Base-by-base conservation (phyloP, 202 grass and related monocot genomes). In the Setaria italica region DNA sequence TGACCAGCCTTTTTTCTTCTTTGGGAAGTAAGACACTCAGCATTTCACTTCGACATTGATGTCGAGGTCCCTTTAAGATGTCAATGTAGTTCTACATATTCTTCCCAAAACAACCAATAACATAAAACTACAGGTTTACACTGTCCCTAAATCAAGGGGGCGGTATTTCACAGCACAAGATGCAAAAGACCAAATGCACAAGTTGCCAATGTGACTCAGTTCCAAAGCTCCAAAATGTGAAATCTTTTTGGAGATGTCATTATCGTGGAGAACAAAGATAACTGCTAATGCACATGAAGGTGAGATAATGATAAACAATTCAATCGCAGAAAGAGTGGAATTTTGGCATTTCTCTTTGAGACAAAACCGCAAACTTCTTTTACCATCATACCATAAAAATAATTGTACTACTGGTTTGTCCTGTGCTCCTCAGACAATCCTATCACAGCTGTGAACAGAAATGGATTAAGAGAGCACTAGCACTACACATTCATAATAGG, bases 211-310 rank as follows among this genome's bases (percentile, higher is more conserved):
- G 32, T 33, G 45, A 35, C 35, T 47, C 35, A 29, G 43, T 53
- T 71, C 65, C 46, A 79, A 62, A 39, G 8, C 3, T 70, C 10
- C n/a, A 70, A 83, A 77, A 45, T 63, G 33, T 32, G 32, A 54
- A 53, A 35, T 16, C 4, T 3, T 80, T 53, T 13, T 7, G 3
- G 67, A 62, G 47, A 54, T 77, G 43, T 4, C 43, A 54, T 42
- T 14, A 77, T 51, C 4, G 7, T 71, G 9, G 70, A 80, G 60
- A 67, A n/a, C 69, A 80, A 72, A 88, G 57, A 56, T 64, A 62
- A 49, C 4, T 55, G 43, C 16, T n/a, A 79, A 39, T 47, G 45
- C 58, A 77, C 14, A 78, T 35, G 25, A 77, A 77, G 3, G 34
- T 16, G 30, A 43, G 14, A 34, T 11, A 51, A 71, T 53, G 16